These are phyloP conservation scores for Hypoxylon rubiginosum DNA, from an alignment of 2,329 filamentous ascomycete species.

Conservation along the genomic window DNA sequence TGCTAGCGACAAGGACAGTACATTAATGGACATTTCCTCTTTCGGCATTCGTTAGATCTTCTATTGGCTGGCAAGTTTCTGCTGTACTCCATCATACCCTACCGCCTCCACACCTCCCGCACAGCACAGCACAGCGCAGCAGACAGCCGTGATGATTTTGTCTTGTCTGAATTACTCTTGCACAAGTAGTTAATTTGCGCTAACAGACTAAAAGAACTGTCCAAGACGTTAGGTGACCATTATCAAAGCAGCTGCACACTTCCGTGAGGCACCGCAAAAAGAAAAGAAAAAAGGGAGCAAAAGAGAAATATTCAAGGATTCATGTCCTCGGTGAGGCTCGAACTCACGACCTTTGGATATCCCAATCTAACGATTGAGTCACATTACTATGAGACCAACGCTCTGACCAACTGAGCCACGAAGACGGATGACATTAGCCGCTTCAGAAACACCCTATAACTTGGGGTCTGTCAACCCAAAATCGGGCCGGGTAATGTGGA, in stretches of 20 bases:
- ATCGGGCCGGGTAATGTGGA: background rate
- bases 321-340: slow-evolving; percentile 62
- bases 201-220: too few relatives aligned
- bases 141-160: too few relatives aligned
- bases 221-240: too few relatives aligned
- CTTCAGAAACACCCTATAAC: background rate
- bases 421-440: slow-evolving; percentile 47
- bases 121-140: background rate
- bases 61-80: background rate
- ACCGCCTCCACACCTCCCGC: background rate
- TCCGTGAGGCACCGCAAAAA: too few relatives aligned
- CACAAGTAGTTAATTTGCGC: too few relatives aligned
- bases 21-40: background rate
- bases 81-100: background rate
- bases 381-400: slow-evolving; percentile 57
- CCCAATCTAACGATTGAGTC: slow-evolving; percentile 46
- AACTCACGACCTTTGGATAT: slow-evolving; percentile 65
- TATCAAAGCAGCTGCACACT: too few relatives aligned
- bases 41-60: background rate
- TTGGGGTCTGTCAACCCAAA: background rate
- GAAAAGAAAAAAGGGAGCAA: background rate
- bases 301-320: slow-evolving; percentile 2
- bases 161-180: too few relatives aligned
- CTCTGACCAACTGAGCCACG: slow-evolving; percentile 60
- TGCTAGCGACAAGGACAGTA: background rate